These are phyloP conservation scores for Aspergillus heteromorphus DNA, from an alignment of 495 filamentous ascomycete species.

Conservation along the genomic window DNA sequence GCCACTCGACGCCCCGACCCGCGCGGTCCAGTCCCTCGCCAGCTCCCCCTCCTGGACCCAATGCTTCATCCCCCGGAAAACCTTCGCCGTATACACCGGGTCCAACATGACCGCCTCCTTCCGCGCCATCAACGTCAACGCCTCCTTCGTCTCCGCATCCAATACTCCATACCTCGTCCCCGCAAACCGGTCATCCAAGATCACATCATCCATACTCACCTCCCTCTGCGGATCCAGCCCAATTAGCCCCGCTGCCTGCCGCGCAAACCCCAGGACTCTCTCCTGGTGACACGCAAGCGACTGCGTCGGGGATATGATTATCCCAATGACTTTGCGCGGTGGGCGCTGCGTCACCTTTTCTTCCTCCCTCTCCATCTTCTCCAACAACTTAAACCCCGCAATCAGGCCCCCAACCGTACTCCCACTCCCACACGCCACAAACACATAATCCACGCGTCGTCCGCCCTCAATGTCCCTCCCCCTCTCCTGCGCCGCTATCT, in stretches of 20 bases:
- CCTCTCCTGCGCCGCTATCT: conserved; percentile 32
- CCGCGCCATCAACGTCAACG: conserved; percentile 23
- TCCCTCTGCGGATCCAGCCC: conserved; percentile 23
- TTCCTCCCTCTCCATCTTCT: conserved; percentile 14
- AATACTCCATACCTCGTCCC: conserved; percentile 31
- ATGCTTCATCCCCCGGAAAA: conserved; percentile 26
- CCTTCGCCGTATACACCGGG: conserved; percentile 38
- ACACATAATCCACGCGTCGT: conserved; percentile 32
- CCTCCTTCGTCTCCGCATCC: conserved; percentile 20
- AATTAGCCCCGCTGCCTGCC: conserved; percentile 22
- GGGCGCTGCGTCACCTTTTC: not conserved
- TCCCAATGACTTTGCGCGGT: conserved; percentile 25
- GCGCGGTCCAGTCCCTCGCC: conserved; percentile 6
- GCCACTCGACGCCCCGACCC: not conserved
- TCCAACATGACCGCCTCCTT: conserved; percentile 30
- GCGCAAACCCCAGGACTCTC: conserved; percentile 30
- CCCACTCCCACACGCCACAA: conserved; percentile 38
- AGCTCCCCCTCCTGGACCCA: conserved; percentile 24
- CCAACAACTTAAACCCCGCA: conserved; percentile 33
- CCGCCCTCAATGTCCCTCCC: conserved; percentile 15
- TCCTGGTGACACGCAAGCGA: conserved; percentile 25
- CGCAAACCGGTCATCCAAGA: conserved; percentile 31
- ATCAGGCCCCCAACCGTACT: conserved; percentile 35
- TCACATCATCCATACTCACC: conserved; percentile 28
- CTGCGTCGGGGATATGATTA: conserved; percentile 33